A percentile compares a stretch with the other conserved stretches of the same genome.
phyloP scores from a whole-genome alignment of 2,329 filamentous ascomycete genomes.

The Geoglossum cookeanum region DNA sequence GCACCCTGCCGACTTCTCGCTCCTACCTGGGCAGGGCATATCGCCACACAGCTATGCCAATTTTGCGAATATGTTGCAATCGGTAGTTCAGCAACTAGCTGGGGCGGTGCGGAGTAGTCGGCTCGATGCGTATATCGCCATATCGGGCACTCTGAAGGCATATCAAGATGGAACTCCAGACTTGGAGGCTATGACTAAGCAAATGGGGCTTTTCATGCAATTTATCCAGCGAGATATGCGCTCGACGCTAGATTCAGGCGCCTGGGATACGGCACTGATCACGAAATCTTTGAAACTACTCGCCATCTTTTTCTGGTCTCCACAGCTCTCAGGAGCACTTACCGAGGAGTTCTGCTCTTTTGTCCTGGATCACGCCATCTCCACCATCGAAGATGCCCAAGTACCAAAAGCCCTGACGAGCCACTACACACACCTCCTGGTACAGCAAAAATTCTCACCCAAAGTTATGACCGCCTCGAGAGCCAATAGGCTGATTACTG shows the following conservation, averaged over 20 bases:
- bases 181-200: conserved; percentile 48
- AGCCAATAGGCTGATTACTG: conserved; percentile 48
- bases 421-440: conserved; percentile 62
- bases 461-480: conserved; percentile 57
- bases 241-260: conserved; percentile 34
- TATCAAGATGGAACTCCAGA: conserved; percentile 63
- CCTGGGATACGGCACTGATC: conserved; percentile 48
- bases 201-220: conserved; percentile 57
- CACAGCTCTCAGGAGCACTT: conserved; percentile 49
- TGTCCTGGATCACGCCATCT: conserved; percentile 63
- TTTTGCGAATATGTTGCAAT: conserved; percentile 68
- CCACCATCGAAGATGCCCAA: conserved; percentile 46
- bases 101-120: conserved; percentile 52
- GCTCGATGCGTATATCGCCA: conserved; percentile 69
- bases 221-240: conserved; percentile 72
- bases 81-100: conserved; percentile 62
- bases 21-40: conserved; percentile 22
- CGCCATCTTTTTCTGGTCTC: conserved; percentile 55
- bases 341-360: conserved; percentile 63
- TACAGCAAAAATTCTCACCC: conserved; percentile 56
- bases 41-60: conserved; percentile 32
- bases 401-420: conserved; percentile 61
- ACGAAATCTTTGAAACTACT: conserved; percentile 64
- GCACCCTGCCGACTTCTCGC: conserved; percentile 18
- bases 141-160: conserved; percentile 56